These are phyloP conservation scores for Phanerochaete sordida DNA, from an alignment of 768 basidiomycete species.

Conservation along the genomic window DNA sequence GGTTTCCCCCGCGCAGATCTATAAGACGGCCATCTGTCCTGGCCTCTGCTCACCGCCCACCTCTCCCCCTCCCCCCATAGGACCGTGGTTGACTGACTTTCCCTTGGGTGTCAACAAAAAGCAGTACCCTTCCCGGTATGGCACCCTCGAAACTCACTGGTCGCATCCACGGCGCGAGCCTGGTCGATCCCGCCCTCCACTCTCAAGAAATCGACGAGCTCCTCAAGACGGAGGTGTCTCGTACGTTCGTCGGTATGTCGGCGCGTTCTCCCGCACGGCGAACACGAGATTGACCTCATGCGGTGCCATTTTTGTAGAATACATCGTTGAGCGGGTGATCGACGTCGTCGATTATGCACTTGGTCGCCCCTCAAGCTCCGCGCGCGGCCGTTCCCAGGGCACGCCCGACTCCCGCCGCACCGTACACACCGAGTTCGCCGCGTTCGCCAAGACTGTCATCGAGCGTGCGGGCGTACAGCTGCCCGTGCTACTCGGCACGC, in stretches of 20 bases:
- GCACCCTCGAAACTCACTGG: conserved; percentile 18
- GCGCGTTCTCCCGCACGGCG: neutral
- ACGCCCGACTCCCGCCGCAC: conserved; percentile 35
- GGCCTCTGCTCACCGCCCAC: conserved; percentile 18
- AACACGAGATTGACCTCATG: conserved; percentile 6
- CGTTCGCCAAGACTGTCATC: conserved; percentile 64
- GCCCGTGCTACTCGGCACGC: conserved; percentile 62
- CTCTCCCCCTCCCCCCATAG: conserved; percentile 25
- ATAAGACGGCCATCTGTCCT: conserved; percentile 8
- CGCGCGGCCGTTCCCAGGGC: conserved; percentile 41
- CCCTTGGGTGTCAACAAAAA: neutral
- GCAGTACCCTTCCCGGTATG: conserved; percentile 8
- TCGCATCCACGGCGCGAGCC: conserved; percentile 45
- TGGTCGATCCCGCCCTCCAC: conserved; percentile 62
- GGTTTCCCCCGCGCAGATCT: conserved; percentile 5
- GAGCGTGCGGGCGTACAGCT: conserved; percentile 69
- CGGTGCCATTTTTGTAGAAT: conserved; percentile 40
- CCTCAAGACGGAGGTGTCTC: conserved; percentile 58
- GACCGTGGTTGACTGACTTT: conserved; percentile 23
- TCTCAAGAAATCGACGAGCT: conserved; percentile 66
- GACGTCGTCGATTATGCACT: conserved; percentile 77
- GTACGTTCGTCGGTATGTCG: conserved; percentile 59
- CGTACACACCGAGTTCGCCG: conserved; percentile 53
- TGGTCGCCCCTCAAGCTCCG: conserved; percentile 55
- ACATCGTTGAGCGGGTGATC: conserved; percentile 61